Conservation (phyloP, 305 asterid species). For the Andrographis paniculata region DNA sequence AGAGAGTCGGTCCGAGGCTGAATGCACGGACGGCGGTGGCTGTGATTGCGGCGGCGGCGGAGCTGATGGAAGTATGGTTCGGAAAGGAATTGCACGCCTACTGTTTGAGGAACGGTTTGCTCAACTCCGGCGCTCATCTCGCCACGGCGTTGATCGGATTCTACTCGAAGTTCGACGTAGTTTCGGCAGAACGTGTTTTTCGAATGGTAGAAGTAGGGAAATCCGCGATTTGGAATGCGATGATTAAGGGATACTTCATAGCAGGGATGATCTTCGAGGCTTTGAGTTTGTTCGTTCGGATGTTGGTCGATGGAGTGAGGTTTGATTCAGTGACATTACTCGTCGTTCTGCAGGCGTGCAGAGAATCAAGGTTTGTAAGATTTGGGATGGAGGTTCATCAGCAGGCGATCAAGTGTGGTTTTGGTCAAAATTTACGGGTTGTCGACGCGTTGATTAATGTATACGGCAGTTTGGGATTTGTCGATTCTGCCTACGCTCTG, state of each 20-base stretch:
- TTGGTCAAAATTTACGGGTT: conserved; percentile 13
- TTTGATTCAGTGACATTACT: conserved; percentile 24
- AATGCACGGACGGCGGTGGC: conserved; percentile 22
- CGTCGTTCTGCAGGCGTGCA: conserved; percentile 25
- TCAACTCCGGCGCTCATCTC: conserved; percentile 17
- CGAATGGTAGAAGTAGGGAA: conserved; percentile 11
- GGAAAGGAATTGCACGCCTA: conserved; percentile 29
- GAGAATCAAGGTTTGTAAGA: conserved; percentile 7
- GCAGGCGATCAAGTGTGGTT: conserved; percentile 16
- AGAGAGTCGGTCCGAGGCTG: conserved; percentile 23
- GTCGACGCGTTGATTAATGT: conserved; percentile 21
- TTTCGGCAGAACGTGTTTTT: conserved; percentile 12
- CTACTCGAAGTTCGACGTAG: conserved; percentile 15
- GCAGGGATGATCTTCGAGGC: conserved; percentile 15
- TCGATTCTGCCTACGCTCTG: conserved; percentile 15
- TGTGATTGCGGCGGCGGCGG: conserved; percentile 20
- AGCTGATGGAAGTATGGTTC: conserved; percentile 20
- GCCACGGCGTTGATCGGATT: conserved; percentile 22
- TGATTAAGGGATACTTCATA: conserved; percentile 23
- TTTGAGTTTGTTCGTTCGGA: conserved; percentile 12
- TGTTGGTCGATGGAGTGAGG: conserved; percentile 19
- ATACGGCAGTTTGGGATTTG: conserved; percentile 18
- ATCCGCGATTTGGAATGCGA: conserved; percentile 21
- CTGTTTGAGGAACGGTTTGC: conserved; percentile 21
- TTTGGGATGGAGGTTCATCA: conserved; percentile 30